phyloP scores from a whole-genome alignment of 1,139 yeast species.

The Blastobotrys illinoisensis region DNA sequence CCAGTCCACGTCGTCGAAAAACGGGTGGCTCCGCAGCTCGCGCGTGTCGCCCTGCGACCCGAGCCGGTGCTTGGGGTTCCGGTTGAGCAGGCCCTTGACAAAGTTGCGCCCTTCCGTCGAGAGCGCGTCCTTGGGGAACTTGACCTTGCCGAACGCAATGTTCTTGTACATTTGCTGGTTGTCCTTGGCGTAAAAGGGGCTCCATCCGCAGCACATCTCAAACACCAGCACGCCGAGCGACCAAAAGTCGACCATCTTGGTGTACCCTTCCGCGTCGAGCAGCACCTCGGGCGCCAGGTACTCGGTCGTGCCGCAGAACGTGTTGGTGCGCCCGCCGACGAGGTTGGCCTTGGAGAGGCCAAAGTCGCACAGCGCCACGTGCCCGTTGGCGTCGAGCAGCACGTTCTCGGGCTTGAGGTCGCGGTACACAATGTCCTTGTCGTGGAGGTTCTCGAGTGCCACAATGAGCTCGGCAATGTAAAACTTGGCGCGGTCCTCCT shows the following conservation, averaged over 20 bases:
- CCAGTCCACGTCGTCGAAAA: constrained; percentile 91
- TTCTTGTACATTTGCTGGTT: constrained; percentile 98
- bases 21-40: constrained; percentile 85
- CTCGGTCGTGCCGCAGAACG: constrained; percentile 97
- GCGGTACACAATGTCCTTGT: constrained; percentile 87
- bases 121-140: constrained; percentile 91
- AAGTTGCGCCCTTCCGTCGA: constrained; percentile 90
- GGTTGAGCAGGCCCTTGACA: constrained; percentile 87
- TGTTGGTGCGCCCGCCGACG: constrained; percentile 87
- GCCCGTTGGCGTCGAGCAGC: constrained; percentile 91
- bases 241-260: constrained; percentile 97
- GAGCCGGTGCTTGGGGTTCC: constrained; percentile 91
- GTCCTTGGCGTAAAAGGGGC: constrained; percentile 97
- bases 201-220: constrained; percentile 99
- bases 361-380: constrained; percentile 92
- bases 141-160: constrained; percentile 94
- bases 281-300: constrained; percentile 92
- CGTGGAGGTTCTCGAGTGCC: constrained; percentile 88
- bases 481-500: constrained; percentile 89
- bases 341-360: constrained; percentile 92
- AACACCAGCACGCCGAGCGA: constrained; percentile 87
- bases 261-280: constrained; percentile 90
- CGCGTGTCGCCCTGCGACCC: constrained; percentile 91
- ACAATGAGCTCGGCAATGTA: constrained; percentile 92
- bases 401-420: constrained; percentile 95